Evolutionary conservation across 306 rosid genomes (phyloP).

Genomic region (Trifolium repens): DNA sequence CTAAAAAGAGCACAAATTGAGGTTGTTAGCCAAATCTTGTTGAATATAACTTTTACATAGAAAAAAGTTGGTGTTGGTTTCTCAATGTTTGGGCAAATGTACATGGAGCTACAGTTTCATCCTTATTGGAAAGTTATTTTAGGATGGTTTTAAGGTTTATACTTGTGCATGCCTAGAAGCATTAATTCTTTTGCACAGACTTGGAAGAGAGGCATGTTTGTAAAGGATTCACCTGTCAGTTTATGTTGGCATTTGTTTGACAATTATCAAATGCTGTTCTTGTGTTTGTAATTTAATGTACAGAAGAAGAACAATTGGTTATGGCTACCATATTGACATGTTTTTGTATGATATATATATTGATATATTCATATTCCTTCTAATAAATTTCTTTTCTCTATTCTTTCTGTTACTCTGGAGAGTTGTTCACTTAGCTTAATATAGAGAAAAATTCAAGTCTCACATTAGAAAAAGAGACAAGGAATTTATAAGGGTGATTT

Average conservation of each 20-base stretch:
- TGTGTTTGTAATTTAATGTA: constrained; percentile 65
- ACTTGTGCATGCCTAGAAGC: constrained; percentile 60
- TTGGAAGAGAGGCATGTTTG: constrained; percentile 52
- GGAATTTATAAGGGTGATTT: background rate
- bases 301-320: constrained; percentile 52
- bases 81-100: constrained; percentile 50
- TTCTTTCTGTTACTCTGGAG: constrained; percentile 30
- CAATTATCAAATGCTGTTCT: constrained; percentile 43
- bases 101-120: constrained; percentile 37
- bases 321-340: constrained; percentile 48
- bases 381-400: constrained; percentile 48
- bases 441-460: background rate
- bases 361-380: constrained; percentile 45
- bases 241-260: constrained; percentile 52
- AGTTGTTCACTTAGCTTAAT: background rate
- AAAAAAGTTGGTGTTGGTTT: constrained; percentile 41
- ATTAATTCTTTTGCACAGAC: constrained; percentile 57
- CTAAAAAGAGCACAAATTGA: constrained; percentile 54
- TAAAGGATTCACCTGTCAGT: constrained; percentile 54
- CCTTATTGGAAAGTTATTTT: constrained; percentile 32
- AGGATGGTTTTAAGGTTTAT: constrained; percentile 45
- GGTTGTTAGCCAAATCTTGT: constrained; percentile 29
- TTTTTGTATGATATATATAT: constrained; percentile 45
- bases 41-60: constrained; percentile 47
- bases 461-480: too few species aligned